These are phyloP conservation scores for Botrytis medusae DNA, from an alignment of 2,329 filamentous ascomycete genomes.

Conservation along the genomic window DNA sequence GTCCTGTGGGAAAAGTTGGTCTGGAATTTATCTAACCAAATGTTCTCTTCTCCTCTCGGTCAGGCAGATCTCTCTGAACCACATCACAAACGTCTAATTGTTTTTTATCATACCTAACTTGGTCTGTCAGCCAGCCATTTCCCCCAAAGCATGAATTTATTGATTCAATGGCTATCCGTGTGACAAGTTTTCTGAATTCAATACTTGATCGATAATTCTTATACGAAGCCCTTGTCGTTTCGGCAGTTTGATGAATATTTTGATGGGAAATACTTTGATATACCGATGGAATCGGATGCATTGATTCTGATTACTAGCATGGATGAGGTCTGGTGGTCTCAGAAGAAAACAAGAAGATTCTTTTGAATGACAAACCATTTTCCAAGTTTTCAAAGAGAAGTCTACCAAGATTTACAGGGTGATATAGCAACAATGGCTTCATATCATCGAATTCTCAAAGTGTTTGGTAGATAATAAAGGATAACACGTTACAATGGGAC, in stretches of 20 bases:
- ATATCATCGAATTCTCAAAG: constrained; percentile 40
- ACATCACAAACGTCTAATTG: constrained; percentile 39
- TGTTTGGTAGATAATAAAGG: constrained; percentile 38
- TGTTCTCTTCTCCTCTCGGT: constrained; percentile 27
- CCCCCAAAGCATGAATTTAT: neutral
- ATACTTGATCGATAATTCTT: neutral
- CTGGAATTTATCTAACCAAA: neutral
- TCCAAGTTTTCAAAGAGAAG: neutral
- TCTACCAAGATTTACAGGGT: neutral
- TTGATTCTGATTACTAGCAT: neutral
- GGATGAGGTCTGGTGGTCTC: neutral
- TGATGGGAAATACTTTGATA: neutral
- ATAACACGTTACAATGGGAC: constrained; percentile 40
- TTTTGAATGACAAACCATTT: neutral
- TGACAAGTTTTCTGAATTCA: neutral
- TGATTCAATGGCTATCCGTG: neutral
- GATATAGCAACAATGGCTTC: constrained; percentile 36
- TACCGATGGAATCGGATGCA: neutral
- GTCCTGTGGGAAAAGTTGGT: neutral
- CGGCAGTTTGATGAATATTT: neutral
- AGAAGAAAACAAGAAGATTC: rapidly evolving
- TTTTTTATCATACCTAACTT: constrained; percentile 22
- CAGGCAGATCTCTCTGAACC: constrained; percentile 35
- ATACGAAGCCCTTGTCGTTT: neutral
- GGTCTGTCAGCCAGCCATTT: neutral